Percentiles rank a stretch among this genome's conserved stretches.
phyloP scores from a whole-genome alignment of 78 protist species.

The Anaeramoeba flamelloides region DNA sequence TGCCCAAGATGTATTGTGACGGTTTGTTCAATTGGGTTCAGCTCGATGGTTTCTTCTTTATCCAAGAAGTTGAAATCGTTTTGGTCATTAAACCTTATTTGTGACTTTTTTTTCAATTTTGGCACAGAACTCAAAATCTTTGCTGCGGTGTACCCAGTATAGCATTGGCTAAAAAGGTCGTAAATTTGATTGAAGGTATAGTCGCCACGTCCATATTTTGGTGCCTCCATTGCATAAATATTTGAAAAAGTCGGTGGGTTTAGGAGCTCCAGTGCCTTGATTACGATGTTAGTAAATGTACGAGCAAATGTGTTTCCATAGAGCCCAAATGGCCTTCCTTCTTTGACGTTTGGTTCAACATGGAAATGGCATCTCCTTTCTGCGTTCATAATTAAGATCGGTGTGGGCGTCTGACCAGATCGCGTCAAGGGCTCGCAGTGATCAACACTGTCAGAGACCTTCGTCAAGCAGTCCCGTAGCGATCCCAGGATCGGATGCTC shows the following conservation, averaged over 20 bases:
- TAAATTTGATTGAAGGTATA: background rate
- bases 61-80: too few species aligned
- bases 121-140: too few species aligned
- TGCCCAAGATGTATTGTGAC: too few species aligned
- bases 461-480: background rate
- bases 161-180: slow-evolving; percentile 3
- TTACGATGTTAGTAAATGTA: background rate
- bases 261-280: background rate
- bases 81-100: too few species aligned
- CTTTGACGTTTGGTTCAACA: background rate
- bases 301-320: background rate
- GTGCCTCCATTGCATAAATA: slow-evolving; percentile 13
- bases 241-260: background rate
- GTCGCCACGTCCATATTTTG: slow-evolving; percentile 1
- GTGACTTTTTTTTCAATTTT: too few species aligned
- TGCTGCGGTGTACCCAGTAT: slow-evolving; percentile 11
- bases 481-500: slow-evolving; percentile 12
- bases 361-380: background rate
- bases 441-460: background rate
- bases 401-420: too few species aligned
- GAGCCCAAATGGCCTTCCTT: background rate
- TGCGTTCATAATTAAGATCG: background rate
- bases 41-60: too few species aligned
- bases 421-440: background rate
- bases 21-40: too few species aligned